These are phyloP conservation scores for Talaromyces amestolkiae DNA, from an alignment of 2,329 filamentous ascomycete genomes.

Conservation along the genomic window DNA sequence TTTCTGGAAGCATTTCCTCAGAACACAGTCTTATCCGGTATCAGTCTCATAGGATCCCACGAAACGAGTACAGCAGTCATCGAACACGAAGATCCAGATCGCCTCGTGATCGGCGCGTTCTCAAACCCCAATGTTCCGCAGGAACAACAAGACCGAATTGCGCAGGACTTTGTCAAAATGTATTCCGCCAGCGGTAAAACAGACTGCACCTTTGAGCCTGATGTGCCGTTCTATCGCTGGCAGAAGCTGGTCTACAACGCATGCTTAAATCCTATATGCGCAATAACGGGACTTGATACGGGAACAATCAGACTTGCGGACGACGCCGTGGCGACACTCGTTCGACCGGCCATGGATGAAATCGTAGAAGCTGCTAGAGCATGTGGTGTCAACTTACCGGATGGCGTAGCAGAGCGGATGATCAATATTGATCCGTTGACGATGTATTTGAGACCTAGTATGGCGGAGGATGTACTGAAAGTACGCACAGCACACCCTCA, in stretches of 20 bases:
- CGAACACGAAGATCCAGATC: not conserved
- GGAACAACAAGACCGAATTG: not conserved
- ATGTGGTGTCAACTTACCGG: not conserved
- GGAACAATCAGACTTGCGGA: not conserved
- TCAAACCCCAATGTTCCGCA: not conserved
- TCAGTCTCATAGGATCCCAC: conserved; percentile 1
- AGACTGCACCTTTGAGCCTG: not conserved
- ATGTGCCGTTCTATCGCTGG: not conserved
- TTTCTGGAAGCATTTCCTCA: not conserved
- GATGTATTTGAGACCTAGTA: not conserved
- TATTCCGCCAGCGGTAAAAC: not conserved
- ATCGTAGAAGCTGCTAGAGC: not conserved
- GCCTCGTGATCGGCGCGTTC: not conserved
- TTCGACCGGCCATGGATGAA: not conserved
- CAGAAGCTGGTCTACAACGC: conserved; percentile 5
- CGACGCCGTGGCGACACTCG: not conserved
- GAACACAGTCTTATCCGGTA: not conserved
- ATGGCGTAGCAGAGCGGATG: not conserved
- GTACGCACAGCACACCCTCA: not conserved
- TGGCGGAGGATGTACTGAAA: not conserved
- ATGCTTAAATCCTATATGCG: conserved; percentile 1
- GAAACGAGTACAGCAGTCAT: not conserved
- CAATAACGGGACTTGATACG: conserved; percentile 2
- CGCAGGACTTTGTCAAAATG: not conserved
- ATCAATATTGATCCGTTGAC: not conserved